phyloP scores from a whole-genome alignment of 177 flowering plant species.

The Vitis hybrid region DNA sequence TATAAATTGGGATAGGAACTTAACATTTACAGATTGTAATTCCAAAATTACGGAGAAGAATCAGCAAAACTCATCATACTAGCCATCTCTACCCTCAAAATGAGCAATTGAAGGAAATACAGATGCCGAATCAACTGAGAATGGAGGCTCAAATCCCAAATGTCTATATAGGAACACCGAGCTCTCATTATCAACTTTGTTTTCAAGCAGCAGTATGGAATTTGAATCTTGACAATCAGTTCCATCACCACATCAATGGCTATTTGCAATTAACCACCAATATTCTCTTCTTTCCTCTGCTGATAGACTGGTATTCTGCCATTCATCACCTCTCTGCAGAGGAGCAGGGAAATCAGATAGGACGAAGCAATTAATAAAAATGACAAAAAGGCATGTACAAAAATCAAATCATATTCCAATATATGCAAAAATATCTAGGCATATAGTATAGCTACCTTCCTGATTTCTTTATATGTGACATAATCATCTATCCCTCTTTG shows the following conservation, averaged over 20 bases:
- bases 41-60: background rate
- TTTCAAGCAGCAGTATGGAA: conserved; percentile 1
- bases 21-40: conserved; percentile 6
- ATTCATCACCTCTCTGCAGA: conserved; percentile 59
- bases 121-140: background rate
- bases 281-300: conserved; percentile 34
- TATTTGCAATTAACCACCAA: conserved; percentile 29
- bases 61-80: background rate
- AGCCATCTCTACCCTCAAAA: background rate
- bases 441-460: too few relatives aligned
- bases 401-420: background rate
- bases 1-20: too few relatives aligned
- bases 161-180: background rate
- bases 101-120: background rate
- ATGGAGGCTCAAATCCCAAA: background rate
- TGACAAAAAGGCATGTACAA: background rate
- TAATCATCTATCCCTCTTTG: background rate
- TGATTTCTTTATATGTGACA: too few relatives aligned
- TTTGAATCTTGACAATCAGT: conserved; percentile 2
- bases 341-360: background rate
- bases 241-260: conserved; percentile 27
- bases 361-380: background rate
- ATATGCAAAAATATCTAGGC: background rate
- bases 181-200: background rate
- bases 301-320: conserved; percentile 28